Evolutionary conservation across 805 yeast genomes (phyloP), one percentile per base, ranked within the genome.

Genomic region (Candida corydali): DNA sequence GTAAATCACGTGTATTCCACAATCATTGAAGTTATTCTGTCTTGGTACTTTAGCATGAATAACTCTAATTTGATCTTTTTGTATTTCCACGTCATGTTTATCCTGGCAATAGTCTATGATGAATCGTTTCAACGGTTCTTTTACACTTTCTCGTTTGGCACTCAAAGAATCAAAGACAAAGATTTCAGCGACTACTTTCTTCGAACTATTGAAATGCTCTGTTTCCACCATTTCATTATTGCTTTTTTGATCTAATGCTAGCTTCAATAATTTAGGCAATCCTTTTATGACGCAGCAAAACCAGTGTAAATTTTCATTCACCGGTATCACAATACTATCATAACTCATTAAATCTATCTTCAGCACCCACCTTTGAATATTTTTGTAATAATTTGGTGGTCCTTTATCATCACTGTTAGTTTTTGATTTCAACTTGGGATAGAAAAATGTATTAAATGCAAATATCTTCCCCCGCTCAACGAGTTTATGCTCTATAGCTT

Each of bases 1-100:
- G 47, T 81, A 81, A 11, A 93, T 81, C 2, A 91, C 85, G 60
- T 86, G 96, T 15, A 93, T 77, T 1, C 98, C 98, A 63, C 98
- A 93, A 55, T 93, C 98, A 53, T 88, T 86, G 61, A 81, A 79
- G 55, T 93, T 93, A 20, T 80, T 78, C 52, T 93, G 98, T 40
- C 72, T 78, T 1, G 97, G 96, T 0, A 87, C 93, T 4, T 64
- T 52, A 4, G 80, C 78, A 6, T 65, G 56, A 34, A 65, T 55
- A 32, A 76, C 59, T 29, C 68, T 56, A 16, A 89, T 74, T 29
- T 65, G 69, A 4, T 61, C 55, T 9, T 65, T 65, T 15, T 61
- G 60, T 3, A 88, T 50, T 0, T 61, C 67, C 8, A 80, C 43
- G 1, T 59, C 61, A 45, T 76, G 71, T 46, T 75, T 80, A 23